Evolutionary conservation across 257 asterid species (phyloP), one percentile per base, ranked within the genome.

Genomic region (Solanum pimpinellifolium): DNA sequence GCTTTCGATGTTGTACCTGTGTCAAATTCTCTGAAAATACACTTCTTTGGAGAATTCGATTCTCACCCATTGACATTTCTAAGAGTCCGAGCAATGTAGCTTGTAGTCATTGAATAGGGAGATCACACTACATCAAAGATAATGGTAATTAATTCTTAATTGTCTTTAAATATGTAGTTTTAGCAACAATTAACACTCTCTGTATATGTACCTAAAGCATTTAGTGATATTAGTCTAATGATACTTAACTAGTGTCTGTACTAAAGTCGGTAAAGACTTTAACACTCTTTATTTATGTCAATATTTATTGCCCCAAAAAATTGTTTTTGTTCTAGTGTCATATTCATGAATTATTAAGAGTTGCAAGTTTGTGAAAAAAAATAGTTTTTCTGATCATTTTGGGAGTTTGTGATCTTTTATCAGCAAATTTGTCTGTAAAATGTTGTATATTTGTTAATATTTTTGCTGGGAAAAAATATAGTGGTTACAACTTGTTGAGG

Each of bases 401-500:
- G 4, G 42, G 13, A 73, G 11, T 41, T 23, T 18, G 16, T 27
- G 0, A 2, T 25, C 3, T 14, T 78, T 16, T 78, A 46, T 27
- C 0, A 15, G 27, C 21, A 25, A 46, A 46, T 77, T 25, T 25
- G 39, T 41, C 23, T 41, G 33, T 14, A 77, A 44, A 77, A n/a
- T 9, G 84, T 44, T 77, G 83, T 42, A 42, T 44, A 4, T 77
- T 77, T 77, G 23, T 35, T 21, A 10, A 25, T n/a, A 3, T 44
- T 77, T 44, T 77, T 62, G 13, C 20, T 72, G 85, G 47, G 7
- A 37, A 70, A 23, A 65, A 77, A 33, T 23, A 4, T 62, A 96
- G 98, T 86, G 98, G 98, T 42, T 93, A 90, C 89, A 91, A 27
- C 88, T 87, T 96, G 93, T 87, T 95, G 92, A 94, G 98, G 90